Evolutionary conservation across 768 basidiomycete genomes (phyloP).

Genomic region (Tephrocybe sp.): DNA sequence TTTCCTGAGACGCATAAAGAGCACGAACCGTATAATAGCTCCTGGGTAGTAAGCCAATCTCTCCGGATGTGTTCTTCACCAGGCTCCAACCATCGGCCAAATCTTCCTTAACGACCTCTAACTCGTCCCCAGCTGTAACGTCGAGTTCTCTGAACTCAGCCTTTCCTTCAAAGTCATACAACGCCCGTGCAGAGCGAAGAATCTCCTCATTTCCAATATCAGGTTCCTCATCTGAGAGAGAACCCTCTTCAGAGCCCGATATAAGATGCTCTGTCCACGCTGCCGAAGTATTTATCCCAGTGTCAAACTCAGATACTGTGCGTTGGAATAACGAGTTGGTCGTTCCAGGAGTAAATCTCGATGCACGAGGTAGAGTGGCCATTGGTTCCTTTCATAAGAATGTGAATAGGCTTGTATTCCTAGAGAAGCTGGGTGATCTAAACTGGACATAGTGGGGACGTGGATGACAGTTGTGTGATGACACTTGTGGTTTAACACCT

Average conservation of each 20-base stretch:
- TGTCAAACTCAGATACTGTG: slow-evolving; percentile 61
- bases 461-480: no score
- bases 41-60: slow-evolving; percentile 68
- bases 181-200: slow-evolving; percentile 59
- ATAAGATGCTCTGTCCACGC: slow-evolving; percentile 74
- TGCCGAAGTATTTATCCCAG: slow-evolving; percentile 73
- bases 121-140: slow-evolving; percentile 61
- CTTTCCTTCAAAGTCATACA: slow-evolving; percentile 77
- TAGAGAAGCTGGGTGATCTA: slow-evolving; percentile 1
- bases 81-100: slow-evolving; percentile 77
- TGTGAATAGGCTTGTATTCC: neutral
- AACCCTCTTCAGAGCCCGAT: slow-evolving; percentile 32
- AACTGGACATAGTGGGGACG: neutral
- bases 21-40: slow-evolving; percentile 70
- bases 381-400: neutral
- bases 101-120: neutral
- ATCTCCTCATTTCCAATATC: slow-evolving; percentile 33
- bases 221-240: slow-evolving; percentile 55
- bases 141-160: slow-evolving; percentile 70
- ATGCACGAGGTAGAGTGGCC: slow-evolving; percentile 20
- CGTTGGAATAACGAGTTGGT: slow-evolving; percentile 16
- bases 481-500: no score
- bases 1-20: slow-evolving; percentile 1
- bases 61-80: slow-evolving; percentile 53
- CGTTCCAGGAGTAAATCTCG: slow-evolving; percentile 12